Evolutionary conservation across 352 stramenopile genomes (phyloP).

Genomic region (Globisporangium uncinulatum): DNA sequence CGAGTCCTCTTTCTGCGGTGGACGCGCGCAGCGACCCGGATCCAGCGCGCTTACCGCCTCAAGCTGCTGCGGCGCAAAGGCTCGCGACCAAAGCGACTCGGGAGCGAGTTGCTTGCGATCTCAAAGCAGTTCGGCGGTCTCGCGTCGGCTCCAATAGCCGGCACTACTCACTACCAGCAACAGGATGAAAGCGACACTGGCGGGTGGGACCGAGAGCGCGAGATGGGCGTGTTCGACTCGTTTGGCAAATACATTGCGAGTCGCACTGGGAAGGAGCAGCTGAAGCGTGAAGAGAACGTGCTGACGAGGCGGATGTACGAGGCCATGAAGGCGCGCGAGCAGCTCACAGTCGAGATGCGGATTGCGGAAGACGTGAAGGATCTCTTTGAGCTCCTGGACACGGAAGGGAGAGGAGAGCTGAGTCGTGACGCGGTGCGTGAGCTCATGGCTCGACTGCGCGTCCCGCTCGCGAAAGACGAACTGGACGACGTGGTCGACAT

Average conservation of each 20-base stretch:
- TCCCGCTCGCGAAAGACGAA: slow-evolving; percentile 50
- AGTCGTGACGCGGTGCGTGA: slow-evolving; percentile 35
- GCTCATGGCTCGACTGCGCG: slow-evolving; percentile 48
- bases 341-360: slow-evolving; percentile 29
- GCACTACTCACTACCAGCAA: not conserved
- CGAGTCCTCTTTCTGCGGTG: slow-evolving; percentile 38
- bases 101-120: slow-evolving; percentile 36
- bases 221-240: slow-evolving; percentile 53
- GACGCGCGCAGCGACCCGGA: slow-evolving; percentile 34
- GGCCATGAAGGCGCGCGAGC: slow-evolving; percentile 32
- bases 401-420: slow-evolving; percentile 40
- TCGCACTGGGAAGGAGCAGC: slow-evolving; percentile 38
- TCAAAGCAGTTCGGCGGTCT: slow-evolving; percentile 34
- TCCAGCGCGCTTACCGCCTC: slow-evolving; percentile 60
- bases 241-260: slow-evolving; percentile 53
- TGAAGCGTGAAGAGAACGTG: slow-evolving; percentile 43
- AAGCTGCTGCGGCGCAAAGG: slow-evolving; percentile 36
- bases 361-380: slow-evolving; percentile 51
- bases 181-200: not conserved
- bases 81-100: slow-evolving; percentile 29
- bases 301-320: slow-evolving; percentile 30
- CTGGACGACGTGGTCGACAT: slow-evolving; percentile 64
- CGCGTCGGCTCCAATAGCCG: slow-evolving; percentile 1
- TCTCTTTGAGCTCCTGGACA: slow-evolving; percentile 68
- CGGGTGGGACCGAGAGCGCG: slow-evolving; percentile 30